Percentiles rank a stretch among this genome's conserved stretches.
Evolutionary conservation across 345 rosid genomes (phyloP).

Genomic region (Arabis alpina): DNA sequence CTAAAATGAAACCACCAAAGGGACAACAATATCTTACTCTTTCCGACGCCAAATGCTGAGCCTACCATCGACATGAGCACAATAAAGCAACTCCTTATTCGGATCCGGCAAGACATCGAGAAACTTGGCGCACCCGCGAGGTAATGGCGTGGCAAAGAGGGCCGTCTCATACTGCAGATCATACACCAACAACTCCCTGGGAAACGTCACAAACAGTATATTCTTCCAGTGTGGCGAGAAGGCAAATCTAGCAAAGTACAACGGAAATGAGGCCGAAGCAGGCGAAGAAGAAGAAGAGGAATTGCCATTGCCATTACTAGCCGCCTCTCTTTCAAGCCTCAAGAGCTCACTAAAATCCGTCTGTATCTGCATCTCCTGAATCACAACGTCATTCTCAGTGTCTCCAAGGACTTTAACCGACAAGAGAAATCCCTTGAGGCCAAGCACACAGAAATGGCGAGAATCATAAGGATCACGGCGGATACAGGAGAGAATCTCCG

Average conservation of each 20-base stretch:
- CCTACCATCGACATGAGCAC: conserved; percentile 89
- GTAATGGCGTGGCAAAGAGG: conserved; percentile 65
- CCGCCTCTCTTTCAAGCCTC: conserved; percentile 70
- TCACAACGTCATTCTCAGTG: conserved; percentile 60
- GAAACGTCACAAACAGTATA: conserved; percentile 76
- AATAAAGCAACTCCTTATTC: conserved; percentile 69
- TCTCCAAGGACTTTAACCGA: conserved; percentile 80
- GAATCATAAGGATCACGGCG: conserved; percentile 91
- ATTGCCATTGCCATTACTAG: conserved; percentile 42
- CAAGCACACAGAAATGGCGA: conserved; percentile 79
- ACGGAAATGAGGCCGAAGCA: conserved; percentile 76
- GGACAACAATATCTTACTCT: conserved; percentile 56
- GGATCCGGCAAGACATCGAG: conserved; percentile 92
- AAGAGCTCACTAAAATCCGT: conserved; percentile 68
- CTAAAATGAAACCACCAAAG: neutral
- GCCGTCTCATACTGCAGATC: conserved; percentile 83
- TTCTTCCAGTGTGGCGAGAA: conserved; percentile 88
- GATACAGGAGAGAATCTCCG: conserved; percentile 77
- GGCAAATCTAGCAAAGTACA: conserved; percentile 64
- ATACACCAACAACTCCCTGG: conserved; percentile 84
- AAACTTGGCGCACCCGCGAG: conserved; percentile 87
- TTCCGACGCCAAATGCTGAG: conserved; percentile 93
- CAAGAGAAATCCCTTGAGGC: conserved; percentile 74
- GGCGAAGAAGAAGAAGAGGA: conserved; percentile 56
- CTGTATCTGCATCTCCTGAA: conserved; percentile 63